phyloP scores from a whole-genome alignment of 495 filamentous ascomycete species.

The Penicillium ochrochloron region DNA sequence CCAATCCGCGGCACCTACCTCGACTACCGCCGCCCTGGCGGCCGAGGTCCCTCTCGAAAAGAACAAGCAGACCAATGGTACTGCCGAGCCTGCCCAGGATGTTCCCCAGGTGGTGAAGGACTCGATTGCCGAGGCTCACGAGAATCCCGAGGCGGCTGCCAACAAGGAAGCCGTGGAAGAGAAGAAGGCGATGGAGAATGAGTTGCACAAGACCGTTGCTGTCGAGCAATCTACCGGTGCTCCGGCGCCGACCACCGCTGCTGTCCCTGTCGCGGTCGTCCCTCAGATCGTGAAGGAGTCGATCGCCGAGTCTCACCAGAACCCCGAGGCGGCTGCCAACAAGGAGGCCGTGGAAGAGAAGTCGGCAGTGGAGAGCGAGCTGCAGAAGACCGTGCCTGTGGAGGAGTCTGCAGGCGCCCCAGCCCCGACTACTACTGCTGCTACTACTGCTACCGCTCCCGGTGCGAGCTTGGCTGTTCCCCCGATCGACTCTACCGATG shows the following conservation, averaged over 20 bases:
- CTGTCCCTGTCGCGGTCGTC: conserved; percentile 56
- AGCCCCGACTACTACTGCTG: conserved; percentile 55
- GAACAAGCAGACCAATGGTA: conserved; percentile 52
- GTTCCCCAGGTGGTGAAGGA: conserved; percentile 77
- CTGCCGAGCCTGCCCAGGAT: conserved; percentile 47
- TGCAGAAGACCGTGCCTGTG: conserved; percentile 58
- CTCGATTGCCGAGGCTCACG: conserved; percentile 66
- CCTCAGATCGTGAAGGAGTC: conserved; percentile 77
- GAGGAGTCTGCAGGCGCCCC: conserved; percentile 54
- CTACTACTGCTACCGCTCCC: conserved; percentile 49
- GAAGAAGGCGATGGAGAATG: conserved; percentile 75
- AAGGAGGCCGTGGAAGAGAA: conserved; percentile 76
- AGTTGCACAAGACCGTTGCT: conserved; percentile 62
- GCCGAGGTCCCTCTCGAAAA: conserved; percentile 70
- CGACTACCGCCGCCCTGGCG: conserved; percentile 77
- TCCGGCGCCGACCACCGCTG: conserved; percentile 44
- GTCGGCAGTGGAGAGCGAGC: conserved; percentile 71
- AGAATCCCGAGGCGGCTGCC: conserved; percentile 71
- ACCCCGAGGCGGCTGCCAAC: conserved; percentile 73
- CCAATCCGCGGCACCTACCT: conserved; percentile 67
- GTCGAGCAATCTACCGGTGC: conserved; percentile 51
- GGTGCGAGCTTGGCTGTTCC: conserved; percentile 19
- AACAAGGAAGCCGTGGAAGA: conserved; percentile 70
- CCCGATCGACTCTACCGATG: conserved; percentile 39
- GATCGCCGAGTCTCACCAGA: conserved; percentile 62